Base-by-base conservation (phyloP, 1,284 basidiomycete species). In the Heterobasidion irregulare region DNA sequence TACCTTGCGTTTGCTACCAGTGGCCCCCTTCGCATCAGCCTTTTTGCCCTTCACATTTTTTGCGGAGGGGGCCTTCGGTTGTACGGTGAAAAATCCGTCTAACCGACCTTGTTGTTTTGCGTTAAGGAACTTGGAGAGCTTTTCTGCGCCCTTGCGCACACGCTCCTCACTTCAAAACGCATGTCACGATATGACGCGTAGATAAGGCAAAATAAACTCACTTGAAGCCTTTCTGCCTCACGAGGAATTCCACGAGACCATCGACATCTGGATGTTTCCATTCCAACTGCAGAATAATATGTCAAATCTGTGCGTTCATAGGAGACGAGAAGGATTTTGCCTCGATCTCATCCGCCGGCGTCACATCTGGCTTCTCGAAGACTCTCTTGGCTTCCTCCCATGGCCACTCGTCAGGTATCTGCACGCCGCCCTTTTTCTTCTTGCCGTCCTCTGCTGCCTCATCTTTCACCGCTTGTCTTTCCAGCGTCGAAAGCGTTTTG, bases 141-240 rank as follows among this genome's bases (percentile, higher is more conserved):
- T 98, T 54, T 96, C 94, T 6, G 92, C 94, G 15, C 95, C 94
- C 67, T 92, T 95, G 32, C 96, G 85, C 2, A 99, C 94, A 49
- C 96, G 87, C 34, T 99, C 96, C 77, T 99, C 96, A 62, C 94
- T 98, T 66, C 13, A 38, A 33, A 46, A 35, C 26, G 54, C 32
- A 41, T 33, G 51, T 34, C 44, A 44, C 18, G 6, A 56, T 26
- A 49, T 47, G 57, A 50, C 38, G 52, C 43, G n/a, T n/a, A 43
- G 10, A 36, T 19, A 18, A 32, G 36, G n/a, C 5, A 18, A 32
- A 3, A 19, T 47, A 13, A 32, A 66, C 64, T 43, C 63, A 96
- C 94, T 90, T 96, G 82, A 99, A 99, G 2, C 97, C 96, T 69
- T 98, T 98, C 65, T 98, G 92, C 47, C 75, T 84, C 18, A 98